Percentiles rank a stretch among this genome's conserved stretches.
Evolutionary conservation across 2,329 filamentous ascomycete genomes (phyloP).

Genomic region (Cryphonectria naterciae): DNA sequence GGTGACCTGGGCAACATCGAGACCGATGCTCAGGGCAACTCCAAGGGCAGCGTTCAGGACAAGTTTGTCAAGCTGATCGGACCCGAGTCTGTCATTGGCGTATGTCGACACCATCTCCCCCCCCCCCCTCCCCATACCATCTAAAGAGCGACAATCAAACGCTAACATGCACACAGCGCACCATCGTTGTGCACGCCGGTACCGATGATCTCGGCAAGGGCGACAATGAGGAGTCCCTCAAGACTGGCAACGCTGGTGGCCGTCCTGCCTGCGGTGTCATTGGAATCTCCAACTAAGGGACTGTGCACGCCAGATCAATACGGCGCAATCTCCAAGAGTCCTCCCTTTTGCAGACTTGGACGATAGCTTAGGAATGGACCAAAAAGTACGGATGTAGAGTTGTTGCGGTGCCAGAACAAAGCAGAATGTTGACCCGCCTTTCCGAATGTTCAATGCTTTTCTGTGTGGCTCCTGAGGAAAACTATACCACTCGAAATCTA

Average conservation of each 20-base stretch:
- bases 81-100: slow-evolving; percentile 90
- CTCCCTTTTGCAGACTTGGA: background rate
- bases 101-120: slow-evolving; percentile 49
- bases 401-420: background rate
- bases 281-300: slow-evolving; percentile 74
- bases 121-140: background rate
- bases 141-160: background rate
- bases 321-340: background rate
- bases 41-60: slow-evolving; percentile 80
- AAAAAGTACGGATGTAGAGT: background rate
- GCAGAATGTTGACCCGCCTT: background rate
- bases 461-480: background rate
- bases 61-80: slow-evolving; percentile 93
- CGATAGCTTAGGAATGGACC: background rate
- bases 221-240: slow-evolving; percentile 91
- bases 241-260: slow-evolving; percentile 93
- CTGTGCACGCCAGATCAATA: background rate
- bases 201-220: slow-evolving; percentile 97
- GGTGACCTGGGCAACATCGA: slow-evolving; percentile 97
- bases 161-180: slow-evolving; percentile 63
- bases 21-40: slow-evolving; percentile 90
- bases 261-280: slow-evolving; percentile 98
- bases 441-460: background rate
- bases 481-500: background rate
- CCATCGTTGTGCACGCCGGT: slow-evolving; percentile 90